Base-by-base conservation (phyloP, 768 basidiomycete genomes). In the Flagelloscypha sp. region DNA sequence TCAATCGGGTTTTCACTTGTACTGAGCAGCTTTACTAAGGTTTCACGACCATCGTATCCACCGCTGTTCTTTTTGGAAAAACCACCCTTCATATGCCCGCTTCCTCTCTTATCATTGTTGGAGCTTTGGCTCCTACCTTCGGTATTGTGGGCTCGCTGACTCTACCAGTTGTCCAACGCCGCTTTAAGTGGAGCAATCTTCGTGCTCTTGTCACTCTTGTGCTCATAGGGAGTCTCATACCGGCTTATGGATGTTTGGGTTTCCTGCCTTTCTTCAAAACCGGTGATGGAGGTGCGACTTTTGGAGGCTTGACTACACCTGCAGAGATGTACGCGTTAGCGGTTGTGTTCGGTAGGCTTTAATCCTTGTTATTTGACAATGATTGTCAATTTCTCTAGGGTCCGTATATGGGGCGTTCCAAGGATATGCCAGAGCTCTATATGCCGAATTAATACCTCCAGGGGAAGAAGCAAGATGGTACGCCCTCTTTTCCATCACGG, bases 381-480 rank as follows among this genome's bases (percentile, higher is more conserved):
- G 3, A 9, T 27, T 27, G 9, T 11, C 8, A 17, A 43, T 31
- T 22, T n/a, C n/a, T 29, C 11, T 37, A 80, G 78, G 79, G 36
- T 61, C 71, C 45, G 71, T 89, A 1, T 92, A 84, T 46, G 92
- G 93, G 4, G 84, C 90, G 0, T 95, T 95, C 61, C 89, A 94
- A 56, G 74, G 84, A 16, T 94, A 90, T 43, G 84, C 89, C 0
- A 63, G 93, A 17, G 85, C 89, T 2, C 77, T 84, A 27, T 97
- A 87, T 49, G 79, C 88, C 2, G 86, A 86, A 48, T 58, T 99
- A 35, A 70, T 98, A 3, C 94, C 93, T 0, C 74, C 74, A 2
- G 80, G 84, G 0, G 87, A 95, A 56, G 88, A 92, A 57, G 90
- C 90, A 2, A 65, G 88, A 37, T 97, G 88, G 84, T 88, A 58